Evolutionary conservation across 768 basidiomycete species (phyloP).

Genomic region (Nidula microcarpa): DNA sequence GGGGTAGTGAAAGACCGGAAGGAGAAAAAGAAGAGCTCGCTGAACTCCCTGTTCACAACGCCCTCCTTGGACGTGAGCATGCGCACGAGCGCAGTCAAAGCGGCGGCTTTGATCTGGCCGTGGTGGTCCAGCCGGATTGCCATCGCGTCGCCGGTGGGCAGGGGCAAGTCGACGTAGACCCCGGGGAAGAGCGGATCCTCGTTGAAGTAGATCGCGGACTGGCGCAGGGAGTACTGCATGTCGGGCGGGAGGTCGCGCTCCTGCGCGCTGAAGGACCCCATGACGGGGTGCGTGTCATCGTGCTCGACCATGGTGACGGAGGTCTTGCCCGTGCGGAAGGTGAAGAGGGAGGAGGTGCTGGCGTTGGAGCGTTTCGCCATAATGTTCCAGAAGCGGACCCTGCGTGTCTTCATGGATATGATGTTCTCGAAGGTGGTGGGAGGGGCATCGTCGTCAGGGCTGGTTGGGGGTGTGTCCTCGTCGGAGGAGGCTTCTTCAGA

Average conservation of each 20-base stretch:
- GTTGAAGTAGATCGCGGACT: slow-evolving; percentile 20
- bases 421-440: background rate
- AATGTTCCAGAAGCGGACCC: background rate
- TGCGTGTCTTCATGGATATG: background rate
- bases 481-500: too few relatives aligned
- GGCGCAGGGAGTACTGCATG: slow-evolving; percentile 15
- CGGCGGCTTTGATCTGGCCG: slow-evolving; percentile 18
- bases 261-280: background rate
- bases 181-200: slow-evolving; percentile 20
- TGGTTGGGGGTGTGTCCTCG: too few relatives aligned
- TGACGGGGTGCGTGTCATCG: background rate
- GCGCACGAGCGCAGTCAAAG: slow-evolving; percentile 37
- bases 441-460: background rate
- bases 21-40: slow-evolving; percentile 60
- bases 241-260: background rate
- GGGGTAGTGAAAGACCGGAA: slow-evolving; percentile 69
- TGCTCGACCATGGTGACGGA: background rate
- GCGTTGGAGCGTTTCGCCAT: background rate
- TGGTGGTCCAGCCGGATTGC: slow-evolving; percentile 11
- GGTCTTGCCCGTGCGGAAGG: background rate
- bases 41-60: slow-evolving; percentile 37
- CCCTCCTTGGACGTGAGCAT: slow-evolving; percentile 41
- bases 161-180: slow-evolving; percentile 20
- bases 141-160: slow-evolving; percentile 15
- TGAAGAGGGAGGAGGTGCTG: background rate